A percentile compares a stretch with the other conserved stretches of the same genome.
These are phyloP conservation scores for Wickerhamiella kazuoi DNA, from an alignment of 805 yeast genomes.

Conservation along the genomic window DNA sequence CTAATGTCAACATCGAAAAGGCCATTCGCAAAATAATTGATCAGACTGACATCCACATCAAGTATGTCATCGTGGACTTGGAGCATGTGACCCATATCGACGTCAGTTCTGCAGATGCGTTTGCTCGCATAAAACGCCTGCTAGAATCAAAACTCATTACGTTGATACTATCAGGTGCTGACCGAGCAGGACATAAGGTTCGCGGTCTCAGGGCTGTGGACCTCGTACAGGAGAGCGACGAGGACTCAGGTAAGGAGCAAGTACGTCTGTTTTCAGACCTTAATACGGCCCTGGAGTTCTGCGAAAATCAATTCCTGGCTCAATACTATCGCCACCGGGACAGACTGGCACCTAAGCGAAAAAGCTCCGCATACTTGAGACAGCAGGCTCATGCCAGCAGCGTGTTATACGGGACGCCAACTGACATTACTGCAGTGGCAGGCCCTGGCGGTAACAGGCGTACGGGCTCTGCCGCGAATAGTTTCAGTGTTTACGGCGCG, in stretches of 20 bases:
- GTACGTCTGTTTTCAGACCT: conserved; percentile 58
- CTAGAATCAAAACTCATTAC: conserved; percentile 50
- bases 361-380: not conserved
- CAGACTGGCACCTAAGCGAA: not conserved
- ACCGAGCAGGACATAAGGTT: conserved; percentile 45
- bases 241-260: conserved; percentile 25
- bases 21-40: conserved; percentile 32
- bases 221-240: conserved; percentile 38
- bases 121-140: conserved; percentile 68
- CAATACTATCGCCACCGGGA: conserved; percentile 33
- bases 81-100: conserved; percentile 64
- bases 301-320: conserved; percentile 74
- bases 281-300: conserved; percentile 87
- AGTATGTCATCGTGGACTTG: conserved; percentile 71
- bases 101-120: conserved; percentile 92
- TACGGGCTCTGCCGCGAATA: not conserved
- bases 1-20: conserved; percentile 79
- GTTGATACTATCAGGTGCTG: conserved; percentile 62
- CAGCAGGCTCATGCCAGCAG: not conserved
- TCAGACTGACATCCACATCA: conserved; percentile 47
- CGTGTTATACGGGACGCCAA: not conserved
- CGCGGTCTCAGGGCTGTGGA: conserved; percentile 71
- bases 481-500: conserved; percentile 8
- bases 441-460: not conserved
- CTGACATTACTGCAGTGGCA: not conserved